Evolutionary conservation across 1,284 basidiomycete species (phyloP).

Genomic region (Schizophyllum amplum): DNA sequence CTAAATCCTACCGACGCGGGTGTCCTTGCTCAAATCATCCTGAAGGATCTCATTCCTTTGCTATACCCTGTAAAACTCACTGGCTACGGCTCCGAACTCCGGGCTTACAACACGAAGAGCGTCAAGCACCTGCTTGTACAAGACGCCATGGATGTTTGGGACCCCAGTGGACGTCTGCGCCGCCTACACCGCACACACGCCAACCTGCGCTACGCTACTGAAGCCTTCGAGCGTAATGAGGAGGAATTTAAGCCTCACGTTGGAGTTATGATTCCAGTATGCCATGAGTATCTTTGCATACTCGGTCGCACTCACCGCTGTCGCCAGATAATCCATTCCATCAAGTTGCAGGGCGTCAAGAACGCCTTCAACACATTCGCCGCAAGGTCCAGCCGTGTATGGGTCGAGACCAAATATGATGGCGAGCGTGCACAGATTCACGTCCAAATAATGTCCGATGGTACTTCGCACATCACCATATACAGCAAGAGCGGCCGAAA

Average conservation of each 20-base stretch:
- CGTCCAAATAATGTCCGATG: slow-evolving; percentile 38
- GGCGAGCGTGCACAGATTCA: slow-evolving; percentile 88
- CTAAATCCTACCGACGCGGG: slow-evolving; percentile 54
- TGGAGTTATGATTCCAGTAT: slow-evolving; percentile 37
- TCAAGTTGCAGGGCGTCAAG: slow-evolving; percentile 53
- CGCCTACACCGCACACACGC: slow-evolving; percentile 46
- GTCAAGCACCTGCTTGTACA: slow-evolving; percentile 48
- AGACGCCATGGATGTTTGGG: slow-evolving; percentile 68
- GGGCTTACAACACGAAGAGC: slow-evolving; percentile 46
- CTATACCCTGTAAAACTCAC: slow-evolving; percentile 56
- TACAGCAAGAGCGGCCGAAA: slow-evolving; percentile 82
- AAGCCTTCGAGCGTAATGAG: slow-evolving; percentile 32
- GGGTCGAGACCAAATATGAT: slow-evolving; percentile 88
- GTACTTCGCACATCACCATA: slow-evolving; percentile 50
- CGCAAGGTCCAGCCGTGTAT: slow-evolving; percentile 41
- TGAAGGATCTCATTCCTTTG: slow-evolving; percentile 75
- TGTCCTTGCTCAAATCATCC: slow-evolving; percentile 73
- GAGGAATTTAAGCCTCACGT: slow-evolving; percentile 39
- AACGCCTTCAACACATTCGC: slow-evolving; percentile 36
- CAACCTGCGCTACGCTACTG: slow-evolving; percentile 51
- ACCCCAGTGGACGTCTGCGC: slow-evolving; percentile 47
- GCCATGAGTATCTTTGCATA: slow-evolving; percentile 1
- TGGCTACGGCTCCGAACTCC: slow-evolving; percentile 41
- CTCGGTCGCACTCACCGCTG: neutral
- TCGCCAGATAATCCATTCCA: slow-evolving; percentile 72